Conservation (phyloP, 2,329 filamentous ascomycete species). For the Botrytis squamosa region DNA sequence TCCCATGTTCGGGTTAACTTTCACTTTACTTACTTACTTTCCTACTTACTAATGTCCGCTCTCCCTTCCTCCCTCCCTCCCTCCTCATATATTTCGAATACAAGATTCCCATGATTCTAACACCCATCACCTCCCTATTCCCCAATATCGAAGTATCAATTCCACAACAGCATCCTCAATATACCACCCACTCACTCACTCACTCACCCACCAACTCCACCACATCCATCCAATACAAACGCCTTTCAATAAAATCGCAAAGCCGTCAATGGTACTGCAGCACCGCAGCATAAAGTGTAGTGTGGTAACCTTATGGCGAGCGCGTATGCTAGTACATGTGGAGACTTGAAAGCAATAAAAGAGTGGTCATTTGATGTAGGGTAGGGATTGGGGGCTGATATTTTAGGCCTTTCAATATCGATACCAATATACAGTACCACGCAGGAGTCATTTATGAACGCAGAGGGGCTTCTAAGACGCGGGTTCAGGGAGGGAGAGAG, state of each 20-base stretch:
- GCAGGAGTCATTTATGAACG: not conserved
- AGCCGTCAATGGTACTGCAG: not conserved
- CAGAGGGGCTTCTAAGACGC: not conserved
- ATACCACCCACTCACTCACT: not conserved
- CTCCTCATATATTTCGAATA: not conserved
- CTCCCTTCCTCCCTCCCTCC: not conserved
- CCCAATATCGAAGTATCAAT: not conserved
- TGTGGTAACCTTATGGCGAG: not conserved
- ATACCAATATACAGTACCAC: not conserved
- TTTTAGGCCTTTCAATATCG: not conserved
- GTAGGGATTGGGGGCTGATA: not conserved
- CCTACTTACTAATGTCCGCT: too few relatives aligned
- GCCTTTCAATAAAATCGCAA: not conserved
- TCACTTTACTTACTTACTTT: not conserved
- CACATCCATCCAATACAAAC: not conserved
- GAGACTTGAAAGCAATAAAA: not conserved
- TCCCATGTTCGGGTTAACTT: not conserved
- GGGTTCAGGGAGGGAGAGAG: not conserved
- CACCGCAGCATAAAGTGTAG: not conserved
- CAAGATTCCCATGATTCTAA: not conserved
- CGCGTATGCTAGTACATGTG: not conserved
- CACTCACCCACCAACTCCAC: not conserved
- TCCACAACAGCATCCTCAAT: not conserved
- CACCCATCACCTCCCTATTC: not conserved
- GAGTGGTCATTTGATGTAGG: not conserved